A percentile compares a stretch with the other conserved stretches of the same genome.
Evolutionary conservation across 345 rosid species (phyloP).

Genomic region (Bruguiera sexangula): DNA sequence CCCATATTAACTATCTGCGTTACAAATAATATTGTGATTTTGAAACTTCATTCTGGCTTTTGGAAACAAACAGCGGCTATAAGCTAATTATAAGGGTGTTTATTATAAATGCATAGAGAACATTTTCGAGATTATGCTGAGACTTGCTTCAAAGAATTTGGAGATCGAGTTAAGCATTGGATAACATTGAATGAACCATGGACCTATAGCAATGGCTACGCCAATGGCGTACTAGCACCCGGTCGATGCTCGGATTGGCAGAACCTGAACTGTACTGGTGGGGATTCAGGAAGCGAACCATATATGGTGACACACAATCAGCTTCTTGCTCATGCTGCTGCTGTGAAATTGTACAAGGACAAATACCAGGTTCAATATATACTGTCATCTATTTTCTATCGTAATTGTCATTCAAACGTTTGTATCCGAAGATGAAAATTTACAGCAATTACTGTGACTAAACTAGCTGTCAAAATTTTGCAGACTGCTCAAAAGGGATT

Average conservation of each 20-base stretch:
- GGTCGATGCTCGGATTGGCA: constrained; percentile 13
- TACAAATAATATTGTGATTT: too few species aligned
- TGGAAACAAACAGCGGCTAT: too few species aligned
- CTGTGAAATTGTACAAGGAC: constrained; percentile 4
- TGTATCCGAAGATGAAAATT: too few species aligned
- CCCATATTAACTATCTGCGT: too few species aligned
- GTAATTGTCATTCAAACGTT: too few species aligned
- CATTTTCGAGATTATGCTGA: constrained; percentile 8
- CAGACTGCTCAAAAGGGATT: constrained; percentile 9
- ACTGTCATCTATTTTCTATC: too few species aligned
- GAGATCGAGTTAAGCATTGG: constrained; percentile 36
- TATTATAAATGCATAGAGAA: neutral
- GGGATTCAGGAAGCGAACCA: constrained; percentile 19
- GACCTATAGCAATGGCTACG: constrained; percentile 19
- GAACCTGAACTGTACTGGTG: neutral
- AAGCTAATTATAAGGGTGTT: too few species aligned
- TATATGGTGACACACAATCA: constrained; percentile 16
- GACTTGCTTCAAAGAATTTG: constrained; percentile 3
- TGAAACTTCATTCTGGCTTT: too few species aligned
- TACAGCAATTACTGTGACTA: neutral
- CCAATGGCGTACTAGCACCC: neutral
- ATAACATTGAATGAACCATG: constrained; percentile 27
- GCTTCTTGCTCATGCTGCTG: constrained; percentile 29
- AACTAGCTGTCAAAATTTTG: neutral
- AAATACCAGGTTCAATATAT: constrained; percentile 4